These are phyloP conservation scores for Scortechinia acanthostroma DNA, from an alignment of 2,329 filamentous ascomycete genomes.

Conservation along the genomic window DNA sequence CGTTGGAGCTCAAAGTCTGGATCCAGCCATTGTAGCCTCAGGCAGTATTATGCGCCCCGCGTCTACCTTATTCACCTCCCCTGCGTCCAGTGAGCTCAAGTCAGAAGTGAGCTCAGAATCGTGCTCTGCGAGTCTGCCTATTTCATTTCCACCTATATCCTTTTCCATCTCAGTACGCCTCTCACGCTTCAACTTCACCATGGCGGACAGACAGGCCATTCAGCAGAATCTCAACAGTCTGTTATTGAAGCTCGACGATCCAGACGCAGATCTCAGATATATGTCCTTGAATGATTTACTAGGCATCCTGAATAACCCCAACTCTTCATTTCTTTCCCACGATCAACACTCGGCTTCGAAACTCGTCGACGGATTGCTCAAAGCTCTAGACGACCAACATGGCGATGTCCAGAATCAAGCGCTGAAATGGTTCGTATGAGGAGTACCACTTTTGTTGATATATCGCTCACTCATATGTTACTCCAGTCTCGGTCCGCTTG, in stretches of 20 bases:
- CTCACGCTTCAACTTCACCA: too few relatives aligned
- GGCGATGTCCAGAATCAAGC: not conserved
- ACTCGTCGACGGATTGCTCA: not conserved
- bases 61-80: too few relatives aligned
- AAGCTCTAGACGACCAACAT: conserved; percentile 1
- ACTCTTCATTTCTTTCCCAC: not conserved
- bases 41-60: too few relatives aligned
- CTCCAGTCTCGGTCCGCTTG: not conserved
- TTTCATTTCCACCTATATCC: too few relatives aligned
- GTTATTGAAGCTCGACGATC: not conserved
- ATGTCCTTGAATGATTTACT: conserved; percentile 1
- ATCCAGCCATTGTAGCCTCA: too few relatives aligned
- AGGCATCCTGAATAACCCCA: not conserved
- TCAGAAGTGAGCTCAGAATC: too few relatives aligned
- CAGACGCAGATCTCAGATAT: not conserved
- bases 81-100: too few relatives aligned
- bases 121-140: too few relatives aligned
- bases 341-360: not conserved
- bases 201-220: not conserved
- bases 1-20: too few relatives aligned
- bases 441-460: too few relatives aligned
- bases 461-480: too few relatives aligned
- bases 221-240: not conserved
- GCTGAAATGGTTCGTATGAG: not conserved
- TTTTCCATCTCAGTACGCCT: too few relatives aligned